Conservation (phyloP, 495 filamentous ascomycete species). For the Delitschia confertaspora region DNA sequence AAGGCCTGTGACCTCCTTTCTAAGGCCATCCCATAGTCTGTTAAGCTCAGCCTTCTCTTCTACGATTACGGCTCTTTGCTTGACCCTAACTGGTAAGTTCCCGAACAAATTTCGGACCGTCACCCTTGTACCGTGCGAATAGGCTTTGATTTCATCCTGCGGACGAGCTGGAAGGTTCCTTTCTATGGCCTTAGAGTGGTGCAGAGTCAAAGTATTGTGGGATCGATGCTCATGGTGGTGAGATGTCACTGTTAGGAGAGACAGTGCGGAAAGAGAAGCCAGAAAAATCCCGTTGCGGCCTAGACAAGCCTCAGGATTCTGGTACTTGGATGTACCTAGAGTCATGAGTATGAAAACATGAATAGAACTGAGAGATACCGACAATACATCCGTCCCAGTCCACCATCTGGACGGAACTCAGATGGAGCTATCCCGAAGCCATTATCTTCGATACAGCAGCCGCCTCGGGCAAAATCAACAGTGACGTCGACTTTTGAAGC, state of each 20-base stretch:
- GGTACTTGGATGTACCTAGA: slow-evolving; percentile 67
- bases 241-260: slow-evolving; percentile 71
- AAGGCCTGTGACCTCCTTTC: slow-evolving; percentile 49
- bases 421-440: slow-evolving; percentile 65
- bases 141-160: slow-evolving; percentile 48
- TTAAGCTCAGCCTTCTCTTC: slow-evolving; percentile 50
- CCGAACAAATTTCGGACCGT: slow-evolving; percentile 83
- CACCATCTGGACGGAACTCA: slow-evolving; percentile 63
- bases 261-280: slow-evolving; percentile 66
- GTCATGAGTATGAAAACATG: slow-evolving; percentile 20
- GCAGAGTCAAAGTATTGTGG: slow-evolving; percentile 62
- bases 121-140: slow-evolving; percentile 66
- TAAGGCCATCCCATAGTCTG: slow-evolving; percentile 61
- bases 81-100: slow-evolving; percentile 93
- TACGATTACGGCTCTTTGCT: slow-evolving; percentile 52
- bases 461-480: slow-evolving; percentile 67
- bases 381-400: slow-evolving; percentile 60
- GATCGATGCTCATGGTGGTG: slow-evolving; percentile 54
- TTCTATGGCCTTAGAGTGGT: slow-evolving; percentile 60
- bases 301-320: slow-evolving; percentile 38
- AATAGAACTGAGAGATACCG: neutral
- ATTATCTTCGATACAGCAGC: slow-evolving; percentile 81
- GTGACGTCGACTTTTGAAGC: slow-evolving; percentile 62
- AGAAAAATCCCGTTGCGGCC: slow-evolving; percentile 70
- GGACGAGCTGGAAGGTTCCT: slow-evolving; percentile 56